Percentiles rank a stretch among this genome's conserved stretches.
Evolutionary conservation across 257 asterid species (phyloP).

Genomic region (Linderniella brevidens): DNA sequence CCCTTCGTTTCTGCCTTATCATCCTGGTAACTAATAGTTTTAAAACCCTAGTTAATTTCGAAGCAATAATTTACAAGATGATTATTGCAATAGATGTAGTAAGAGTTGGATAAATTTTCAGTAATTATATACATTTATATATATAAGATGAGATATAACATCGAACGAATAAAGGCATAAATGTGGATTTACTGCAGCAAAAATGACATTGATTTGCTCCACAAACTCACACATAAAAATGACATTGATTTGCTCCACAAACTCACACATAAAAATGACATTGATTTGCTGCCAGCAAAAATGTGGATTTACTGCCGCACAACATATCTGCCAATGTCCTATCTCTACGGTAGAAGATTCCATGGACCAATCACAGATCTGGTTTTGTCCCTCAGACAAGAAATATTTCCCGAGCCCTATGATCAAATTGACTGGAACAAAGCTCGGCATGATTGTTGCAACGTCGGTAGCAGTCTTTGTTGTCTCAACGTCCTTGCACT

Average conservation of each 20-base stretch:
- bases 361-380: constrained; percentile 57
- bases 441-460: constrained; percentile 63
- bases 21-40: constrained; percentile 32
- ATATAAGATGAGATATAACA: too few species aligned
- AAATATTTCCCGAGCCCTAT: constrained; percentile 41
- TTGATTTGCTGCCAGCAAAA: constrained; percentile 24
- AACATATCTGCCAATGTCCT: constrained; percentile 84
- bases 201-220: too few species aligned
- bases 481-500: background rate
- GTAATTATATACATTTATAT: too few species aligned
- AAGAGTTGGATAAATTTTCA: too few species aligned
- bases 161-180: too few species aligned
- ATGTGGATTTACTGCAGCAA: too few species aligned
- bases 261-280: too few species aligned
- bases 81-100: too few species aligned
- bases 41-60: too few species aligned
- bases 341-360: constrained; percentile 44
- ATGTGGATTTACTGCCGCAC: constrained; percentile 84
- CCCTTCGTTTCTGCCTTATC: constrained; percentile 58
- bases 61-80: too few species aligned
- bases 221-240: too few species aligned
- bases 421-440: constrained; percentile 54
- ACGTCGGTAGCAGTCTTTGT: constrained; percentile 19
- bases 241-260: too few species aligned
- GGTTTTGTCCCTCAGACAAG: constrained; percentile 40